Base-by-base conservation (phyloP, 1,139 yeast species). In the Torulaspora pretoriensis region DNA sequence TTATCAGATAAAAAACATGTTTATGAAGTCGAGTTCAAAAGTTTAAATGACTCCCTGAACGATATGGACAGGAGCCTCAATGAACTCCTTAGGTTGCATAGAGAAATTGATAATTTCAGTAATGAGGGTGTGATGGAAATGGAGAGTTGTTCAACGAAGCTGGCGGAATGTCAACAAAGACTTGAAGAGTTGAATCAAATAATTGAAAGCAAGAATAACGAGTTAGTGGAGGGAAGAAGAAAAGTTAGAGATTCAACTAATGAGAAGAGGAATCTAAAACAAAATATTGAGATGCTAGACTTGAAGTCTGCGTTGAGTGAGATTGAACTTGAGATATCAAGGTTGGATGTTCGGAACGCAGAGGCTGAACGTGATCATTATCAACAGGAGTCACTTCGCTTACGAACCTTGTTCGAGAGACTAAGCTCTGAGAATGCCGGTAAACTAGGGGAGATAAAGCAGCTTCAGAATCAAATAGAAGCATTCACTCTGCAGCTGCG, bases 371-470 rank as follows among this genome's bases (percentile, higher is more conserved):
- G 85, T 52, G 78, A 77, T 2, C 73, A 74, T 49, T 92, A 83
- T 60, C 83, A 86, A 51, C 68, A 71, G 19, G 75, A 78, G 44
- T 77, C 92, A 1, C 67, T 68, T 38, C 55, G 62, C 16, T 67
- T 92, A 31, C 75, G 92, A 45, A 70, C 71, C 8, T 64, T 70
- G 31, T 78, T 82, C 43, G 73, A 87, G 7, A 65, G 67, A 8
- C 65, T 87, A 40, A 83, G 82, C 48, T 73, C 90, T 0, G 76
- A 78, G 40, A 80, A 84, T 55, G 87, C 96, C 5, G 82, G 90
- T 22, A 83, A 81, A 55, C 65, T 80, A 30, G 99, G 98, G 26
- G 97, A 92, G 64, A 75, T 87, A 32, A 81, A 81, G 50, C 97
- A 92, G 59, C 72, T 92, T 51, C 80, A 81, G 42, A 88, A 81